These are phyloP conservation scores for Austroboletus novae-zelandiae DNA, from an alignment of 1,284 basidiomycete species.

Conservation along the genomic window DNA sequence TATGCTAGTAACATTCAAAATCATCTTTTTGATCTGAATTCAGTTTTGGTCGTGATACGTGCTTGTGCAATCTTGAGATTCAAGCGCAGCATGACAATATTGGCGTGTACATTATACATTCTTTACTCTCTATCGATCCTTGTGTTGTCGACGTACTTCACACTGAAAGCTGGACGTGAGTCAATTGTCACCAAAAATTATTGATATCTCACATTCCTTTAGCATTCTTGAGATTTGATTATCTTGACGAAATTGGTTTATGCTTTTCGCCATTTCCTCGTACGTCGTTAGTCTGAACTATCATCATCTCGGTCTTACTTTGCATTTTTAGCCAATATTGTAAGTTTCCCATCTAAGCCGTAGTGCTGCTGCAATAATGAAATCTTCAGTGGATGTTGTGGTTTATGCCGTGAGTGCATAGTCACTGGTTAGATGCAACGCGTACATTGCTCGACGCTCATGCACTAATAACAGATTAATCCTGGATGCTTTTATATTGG, in stretches of 20 bases:
- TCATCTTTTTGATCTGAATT: background rate
- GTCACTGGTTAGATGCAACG: background rate
- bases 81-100: slow-evolving; percentile 1
- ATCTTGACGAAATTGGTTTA: slow-evolving; percentile 9
- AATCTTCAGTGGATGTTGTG: slow-evolving; percentile 17
- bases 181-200: background rate
- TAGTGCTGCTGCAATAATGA: background rate
- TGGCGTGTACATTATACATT: slow-evolving; percentile 7
- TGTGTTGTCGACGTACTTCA: background rate
- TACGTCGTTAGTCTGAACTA: slow-evolving; percentile 6
- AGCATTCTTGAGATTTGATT: slow-evolving; percentile 4
- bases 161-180: slow-evolving; percentile 6
- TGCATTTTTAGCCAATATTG: slow-evolving; percentile 6
- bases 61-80: slow-evolving; percentile 19
- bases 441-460: background rate
- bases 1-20: background rate
- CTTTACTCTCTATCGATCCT: slow-evolving; percentile 7
- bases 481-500: slow-evolving; percentile 16
- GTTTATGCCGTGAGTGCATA: slow-evolving; percentile 14
- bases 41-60: slow-evolving; percentile 27
- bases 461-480: slow-evolving; percentile 6
- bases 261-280: slow-evolving; percentile 4
- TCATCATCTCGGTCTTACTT: background rate
- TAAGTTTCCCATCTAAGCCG: slow-evolving; percentile 3
- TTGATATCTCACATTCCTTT: background rate